phyloP scores from a whole-genome alignment of 2,329 filamentous ascomycete genomes.

The Aspergillus quadrilineatus region DNA sequence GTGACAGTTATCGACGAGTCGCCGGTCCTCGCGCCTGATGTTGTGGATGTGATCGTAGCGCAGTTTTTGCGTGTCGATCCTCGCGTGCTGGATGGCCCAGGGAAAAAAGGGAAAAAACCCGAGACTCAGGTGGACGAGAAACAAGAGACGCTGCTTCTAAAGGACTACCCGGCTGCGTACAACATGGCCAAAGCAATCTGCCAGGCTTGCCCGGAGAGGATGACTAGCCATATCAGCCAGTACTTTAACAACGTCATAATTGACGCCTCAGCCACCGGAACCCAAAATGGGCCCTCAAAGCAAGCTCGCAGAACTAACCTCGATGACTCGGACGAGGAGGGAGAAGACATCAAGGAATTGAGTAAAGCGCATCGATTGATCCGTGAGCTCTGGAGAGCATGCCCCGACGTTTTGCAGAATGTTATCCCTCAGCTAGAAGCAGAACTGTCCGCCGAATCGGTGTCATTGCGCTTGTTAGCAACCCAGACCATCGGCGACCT shows the following conservation, averaged over 20 bases:
- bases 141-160: constrained; percentile 79
- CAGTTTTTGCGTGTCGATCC: constrained; percentile 91
- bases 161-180: constrained; percentile 88
- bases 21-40: constrained; percentile 70
- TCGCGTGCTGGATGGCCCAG: constrained; percentile 51
- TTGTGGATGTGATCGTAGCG: constrained; percentile 89
- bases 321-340: constrained; percentile 66
- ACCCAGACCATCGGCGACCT: constrained; percentile 95
- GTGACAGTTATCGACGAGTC: constrained; percentile 86
- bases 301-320: constrained; percentile 47
- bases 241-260: constrained; percentile 98
- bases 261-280: constrained; percentile 68
- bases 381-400: constrained; percentile 89
- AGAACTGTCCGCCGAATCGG: constrained; percentile 85
- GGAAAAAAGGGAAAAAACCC: constrained; percentile 57
- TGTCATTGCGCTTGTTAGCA: constrained; percentile 79
- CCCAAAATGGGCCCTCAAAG: constrained; percentile 53
- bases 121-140: constrained; percentile 64
- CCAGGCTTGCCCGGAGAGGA: constrained; percentile 84
- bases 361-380: constrained; percentile 86
- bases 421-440: constrained; percentile 92
- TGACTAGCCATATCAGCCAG: constrained; percentile 89
- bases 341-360: constrained; percentile 82
- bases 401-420: constrained; percentile 82
- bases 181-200: constrained; percentile 96